phyloP scores from a whole-genome alignment of 495 filamentous ascomycete genomes.

The Copromyces sp. region DNA sequence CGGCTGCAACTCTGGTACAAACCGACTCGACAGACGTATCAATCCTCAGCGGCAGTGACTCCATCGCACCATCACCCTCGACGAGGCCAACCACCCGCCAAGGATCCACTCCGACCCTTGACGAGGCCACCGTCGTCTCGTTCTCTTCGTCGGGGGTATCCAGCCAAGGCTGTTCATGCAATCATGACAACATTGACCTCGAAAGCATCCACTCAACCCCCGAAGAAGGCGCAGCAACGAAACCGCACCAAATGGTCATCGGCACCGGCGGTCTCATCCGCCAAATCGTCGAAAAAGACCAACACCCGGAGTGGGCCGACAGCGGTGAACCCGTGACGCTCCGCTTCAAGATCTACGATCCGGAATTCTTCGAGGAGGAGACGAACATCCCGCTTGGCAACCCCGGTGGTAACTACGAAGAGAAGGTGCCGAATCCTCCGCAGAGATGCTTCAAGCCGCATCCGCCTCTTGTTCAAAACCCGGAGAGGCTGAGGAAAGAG shows the following conservation, averaged over 20 bases:
- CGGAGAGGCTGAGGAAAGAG: not conserved
- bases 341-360: not conserved
- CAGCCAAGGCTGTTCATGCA: too few species aligned
- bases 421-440: not conserved
- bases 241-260: not conserved
- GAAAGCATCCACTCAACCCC: not conserved
- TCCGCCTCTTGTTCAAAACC: not conserved
- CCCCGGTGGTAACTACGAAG: not conserved
- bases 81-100: too few species aligned
- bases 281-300: not conserved
- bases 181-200: too few species aligned
- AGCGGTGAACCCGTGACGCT: not conserved
- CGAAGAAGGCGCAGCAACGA: not conserved
- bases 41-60: not conserved
- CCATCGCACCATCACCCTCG: too few species aligned
- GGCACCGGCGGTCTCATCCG: not conserved
- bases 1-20: too few species aligned
- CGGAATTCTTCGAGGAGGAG: not conserved
- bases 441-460: too few species aligned
- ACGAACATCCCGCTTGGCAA: not conserved
- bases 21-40: too few species aligned
- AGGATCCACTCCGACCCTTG: too few species aligned
- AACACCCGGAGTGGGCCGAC: not conserved
- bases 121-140: too few species aligned
- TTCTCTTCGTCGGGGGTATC: not conserved